A percentile compares a stretch with the other conserved stretches of the same genome.
Conservation (phyloP, 331 rosid species). For the Malus hybrid region DNA sequence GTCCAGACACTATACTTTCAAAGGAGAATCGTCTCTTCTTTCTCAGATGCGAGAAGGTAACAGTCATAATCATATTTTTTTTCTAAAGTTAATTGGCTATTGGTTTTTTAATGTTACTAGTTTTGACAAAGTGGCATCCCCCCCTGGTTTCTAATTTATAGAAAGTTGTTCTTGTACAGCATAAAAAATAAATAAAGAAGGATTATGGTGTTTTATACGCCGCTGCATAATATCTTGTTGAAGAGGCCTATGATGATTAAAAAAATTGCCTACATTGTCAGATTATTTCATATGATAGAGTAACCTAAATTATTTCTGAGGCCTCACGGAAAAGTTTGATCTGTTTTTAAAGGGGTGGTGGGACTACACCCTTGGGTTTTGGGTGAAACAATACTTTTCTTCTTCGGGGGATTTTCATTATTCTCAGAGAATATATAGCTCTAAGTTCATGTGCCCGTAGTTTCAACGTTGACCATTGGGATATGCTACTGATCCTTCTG, state of each 20-base stretch:
- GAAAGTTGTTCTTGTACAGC: neutral
- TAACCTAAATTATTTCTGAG: conserved; percentile 16
- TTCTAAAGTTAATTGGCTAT: neutral
- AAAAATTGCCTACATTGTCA: conserved; percentile 19
- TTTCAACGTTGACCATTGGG: neutral
- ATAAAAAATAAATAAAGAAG: neutral
- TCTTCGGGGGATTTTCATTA: neutral
- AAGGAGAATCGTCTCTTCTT: conserved; percentile 97
- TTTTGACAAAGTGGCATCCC: neutral
- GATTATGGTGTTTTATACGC: neutral
- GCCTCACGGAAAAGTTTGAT: conserved; percentile 5
- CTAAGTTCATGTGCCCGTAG: neutral
- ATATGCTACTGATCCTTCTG: neutral
- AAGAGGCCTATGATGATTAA: conserved; percentile 20
- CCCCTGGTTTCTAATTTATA: neutral
- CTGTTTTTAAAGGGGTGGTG: neutral
- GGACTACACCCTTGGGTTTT: neutral
- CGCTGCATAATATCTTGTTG: neutral
- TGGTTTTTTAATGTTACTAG: neutral
- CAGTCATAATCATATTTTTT: neutral
- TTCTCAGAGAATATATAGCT: neutral
- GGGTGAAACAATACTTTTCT: neutral
- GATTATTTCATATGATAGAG: conserved; percentile 10
- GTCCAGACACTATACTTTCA: conserved; percentile 90
- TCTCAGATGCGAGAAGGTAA: conserved; percentile 95